These are phyloP conservation scores for Scleroderma bovista DNA, from an alignment of 768 basidiomycete species.

Conservation along the genomic window DNA sequence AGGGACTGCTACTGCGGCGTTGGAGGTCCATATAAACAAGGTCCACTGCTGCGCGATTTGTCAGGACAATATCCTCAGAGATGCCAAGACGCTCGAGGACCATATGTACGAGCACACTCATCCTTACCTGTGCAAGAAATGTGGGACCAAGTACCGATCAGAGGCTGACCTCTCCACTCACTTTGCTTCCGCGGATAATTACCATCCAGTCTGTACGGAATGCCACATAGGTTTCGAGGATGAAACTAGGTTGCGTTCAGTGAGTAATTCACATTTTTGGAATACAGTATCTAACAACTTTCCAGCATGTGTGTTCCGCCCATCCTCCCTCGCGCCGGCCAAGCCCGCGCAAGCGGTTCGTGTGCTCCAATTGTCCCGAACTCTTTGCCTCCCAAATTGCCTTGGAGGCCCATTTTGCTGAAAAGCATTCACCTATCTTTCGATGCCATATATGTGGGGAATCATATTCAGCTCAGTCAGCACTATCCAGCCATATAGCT, in stretches of 20 bases:
- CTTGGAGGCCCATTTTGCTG: slow-evolving; percentile 1
- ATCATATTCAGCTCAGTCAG: slow-evolving; percentile 15
- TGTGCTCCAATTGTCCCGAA: slow-evolving; percentile 2
- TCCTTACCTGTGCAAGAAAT: slow-evolving; percentile 22
- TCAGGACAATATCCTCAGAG: slow-evolving; percentile 25
- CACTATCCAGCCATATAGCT: slow-evolving; percentile 26
- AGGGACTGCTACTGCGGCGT: slow-evolving; percentile 16
- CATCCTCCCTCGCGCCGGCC: slow-evolving; percentile 11
- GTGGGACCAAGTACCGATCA: slow-evolving; percentile 26
- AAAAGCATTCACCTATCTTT: slow-evolving; percentile 3
- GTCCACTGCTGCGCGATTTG: slow-evolving; percentile 24
- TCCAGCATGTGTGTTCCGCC: slow-evolving; percentile 13
- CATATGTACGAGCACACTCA: slow-evolving; percentile 24
- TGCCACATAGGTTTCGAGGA: slow-evolving; percentile 35
- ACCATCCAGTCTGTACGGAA: slow-evolving; percentile 32
- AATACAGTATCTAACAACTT: slow-evolving; percentile 7
- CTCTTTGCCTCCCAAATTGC: slow-evolving; percentile 7
- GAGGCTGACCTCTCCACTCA: slow-evolving; percentile 35
- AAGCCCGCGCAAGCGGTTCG: background rate
- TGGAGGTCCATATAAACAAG: slow-evolving; percentile 23
- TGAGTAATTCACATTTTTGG: slow-evolving; percentile 13
- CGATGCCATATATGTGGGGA: slow-evolving; percentile 22
- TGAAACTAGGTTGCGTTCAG: slow-evolving; percentile 23
- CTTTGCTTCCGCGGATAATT: slow-evolving; percentile 30
- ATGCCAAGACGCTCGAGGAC: slow-evolving; percentile 20